phyloP scores from a whole-genome alignment of 2,329 filamentous ascomycete species.

The Hirsutella minnesotensis region DNA sequence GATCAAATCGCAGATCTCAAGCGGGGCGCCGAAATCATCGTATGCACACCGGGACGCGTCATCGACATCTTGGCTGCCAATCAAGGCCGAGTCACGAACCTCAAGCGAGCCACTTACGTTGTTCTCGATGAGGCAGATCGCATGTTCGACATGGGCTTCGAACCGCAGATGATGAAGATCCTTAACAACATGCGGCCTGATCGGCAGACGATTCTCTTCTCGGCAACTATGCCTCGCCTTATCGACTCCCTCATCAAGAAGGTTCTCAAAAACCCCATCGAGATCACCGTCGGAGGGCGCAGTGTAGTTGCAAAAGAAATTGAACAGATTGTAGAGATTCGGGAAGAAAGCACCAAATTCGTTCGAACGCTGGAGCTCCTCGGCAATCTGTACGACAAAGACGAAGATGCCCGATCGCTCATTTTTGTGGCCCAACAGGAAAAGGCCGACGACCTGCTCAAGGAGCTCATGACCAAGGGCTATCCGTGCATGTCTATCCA shows the following conservation, averaged over 20 bases:
- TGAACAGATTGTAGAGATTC: slow-evolving; percentile 82
- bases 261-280: slow-evolving; percentile 70
- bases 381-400: slow-evolving; percentile 72
- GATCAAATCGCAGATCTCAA: slow-evolving; percentile 97
- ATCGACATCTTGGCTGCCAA: slow-evolving; percentile 93
- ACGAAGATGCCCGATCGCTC: slow-evolving; percentile 80
- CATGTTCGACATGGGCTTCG: slow-evolving; percentile 99
- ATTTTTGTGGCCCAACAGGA: slow-evolving; percentile 92
- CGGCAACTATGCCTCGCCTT: slow-evolving; percentile 87
- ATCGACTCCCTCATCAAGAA: slow-evolving; percentile 89
- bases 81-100: slow-evolving; percentile 83
- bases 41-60: slow-evolving; percentile 89
- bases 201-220: slow-evolving; percentile 89
- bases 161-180: slow-evolving; percentile 96
- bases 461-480: slow-evolving; percentile 69
- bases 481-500: slow-evolving; percentile 92
- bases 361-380: slow-evolving; percentile 72
- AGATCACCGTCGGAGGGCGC: slow-evolving; percentile 84
- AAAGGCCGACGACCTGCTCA: slow-evolving; percentile 69
- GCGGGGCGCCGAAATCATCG: slow-evolving; percentile 86
- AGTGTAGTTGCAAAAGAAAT: slow-evolving; percentile 86
- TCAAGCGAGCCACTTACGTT: slow-evolving; percentile 81
- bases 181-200: slow-evolving; percentile 85
- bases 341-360: slow-evolving; percentile 75
- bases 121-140: slow-evolving; percentile 95